Evolutionary conservation across 257 asterid genomes (phyloP), one percentile per base, ranked within the genome.

Genomic region (Nicotiana otophora): DNA sequence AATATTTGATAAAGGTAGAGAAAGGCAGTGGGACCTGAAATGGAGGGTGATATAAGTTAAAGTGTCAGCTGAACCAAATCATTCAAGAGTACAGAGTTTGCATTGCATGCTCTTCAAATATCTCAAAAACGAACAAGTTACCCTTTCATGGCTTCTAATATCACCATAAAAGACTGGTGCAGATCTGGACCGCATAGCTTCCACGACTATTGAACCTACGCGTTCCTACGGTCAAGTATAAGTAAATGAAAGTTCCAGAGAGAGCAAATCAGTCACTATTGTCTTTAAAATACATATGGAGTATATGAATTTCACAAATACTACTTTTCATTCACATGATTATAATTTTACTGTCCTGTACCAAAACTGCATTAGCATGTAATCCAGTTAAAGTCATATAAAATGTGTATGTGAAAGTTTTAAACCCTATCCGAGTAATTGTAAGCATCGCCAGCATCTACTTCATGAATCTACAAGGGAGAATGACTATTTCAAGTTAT

Each of bases 61-160:
- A 23, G 77, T 30, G 31, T 42, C 51, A 67, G 57, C 48, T 74
- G 17, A 86, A 85, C 19, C 64, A 19, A 72, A 46, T 57, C 39
- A 72, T 83, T 82, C 58, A 66, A 42, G 80, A 78, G 39, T 34
- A 63, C 10, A 10, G 5, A 15, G 26, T 34, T 6, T 11, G 48
- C 14, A 77, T 51, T 51, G 28, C 46, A 75, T 51, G 80, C 63
- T 75, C 66, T 65, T 66, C 16, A 66, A 66, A 53, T 36, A 10
- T 28, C 33, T 48, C 78, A 46, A 34, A 42, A 80, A 28, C 66
- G 31, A 87, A 58, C 16, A 4, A 39, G 65, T 87, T 89, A 93
- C 99, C 97, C 97, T 91, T 81, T 96, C 98, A 80, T 96, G 99
- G 82, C 93, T 90, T 88, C 99, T 92, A 79, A 96, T 96, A 86